phyloP scores from a whole-genome alignment of 768 basidiomycete genomes.

The Lentinula sp. region DNA sequence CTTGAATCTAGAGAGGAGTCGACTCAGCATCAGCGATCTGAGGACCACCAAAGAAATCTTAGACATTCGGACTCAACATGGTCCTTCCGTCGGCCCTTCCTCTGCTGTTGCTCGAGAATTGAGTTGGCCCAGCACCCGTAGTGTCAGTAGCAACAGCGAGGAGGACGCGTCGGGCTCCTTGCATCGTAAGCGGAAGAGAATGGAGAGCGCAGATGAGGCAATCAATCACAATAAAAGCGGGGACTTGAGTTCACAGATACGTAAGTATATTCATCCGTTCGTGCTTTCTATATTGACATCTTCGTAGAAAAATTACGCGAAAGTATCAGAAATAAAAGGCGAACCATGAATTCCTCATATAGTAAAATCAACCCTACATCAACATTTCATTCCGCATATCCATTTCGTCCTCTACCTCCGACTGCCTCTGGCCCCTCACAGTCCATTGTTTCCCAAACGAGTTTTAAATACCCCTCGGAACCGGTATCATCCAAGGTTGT shows the following conservation, averaged over 20 bases:
- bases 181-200: conserved; percentile 23
- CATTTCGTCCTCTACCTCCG: background rate
- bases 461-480: background rate
- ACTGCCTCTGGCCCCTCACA: background rate
- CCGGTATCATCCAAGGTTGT: background rate
- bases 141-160: background rate
- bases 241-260: background rate
- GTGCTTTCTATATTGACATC: background rate
- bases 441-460: background rate
- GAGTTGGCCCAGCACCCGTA: conserved; percentile 1
- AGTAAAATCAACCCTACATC: conserved; percentile 13
- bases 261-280: background rate
- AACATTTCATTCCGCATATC: conserved; percentile 2
- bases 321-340: conserved; percentile 11
- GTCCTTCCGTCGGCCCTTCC: background rate
- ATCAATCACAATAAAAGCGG: background rate
- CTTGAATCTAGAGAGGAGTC: background rate
- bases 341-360: conserved; percentile 31
- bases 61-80: background rate
- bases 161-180: background rate
- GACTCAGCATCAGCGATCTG: conserved; percentile 2
- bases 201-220: conserved; percentile 4
- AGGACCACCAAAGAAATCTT: background rate
- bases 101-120: background rate
- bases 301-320: background rate